Conservation (phyloP, 345 rosid species). For the Citrus inodora region DNA sequence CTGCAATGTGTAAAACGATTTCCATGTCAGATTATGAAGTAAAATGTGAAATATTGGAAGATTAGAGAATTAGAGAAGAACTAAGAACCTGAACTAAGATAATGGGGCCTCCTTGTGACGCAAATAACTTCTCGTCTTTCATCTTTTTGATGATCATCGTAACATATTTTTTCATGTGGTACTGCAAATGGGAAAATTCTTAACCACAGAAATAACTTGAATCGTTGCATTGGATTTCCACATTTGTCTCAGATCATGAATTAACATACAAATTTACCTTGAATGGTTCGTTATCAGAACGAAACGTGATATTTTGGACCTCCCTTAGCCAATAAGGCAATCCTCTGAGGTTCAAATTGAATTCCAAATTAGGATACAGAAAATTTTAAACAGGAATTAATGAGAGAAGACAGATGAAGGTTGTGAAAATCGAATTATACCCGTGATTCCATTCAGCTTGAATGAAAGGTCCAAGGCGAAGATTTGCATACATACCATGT, state of each 20-base stretch:
- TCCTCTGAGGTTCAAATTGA: conserved; percentile 45
- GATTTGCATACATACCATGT: conserved; percentile 53
- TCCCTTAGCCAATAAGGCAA: conserved; percentile 92
- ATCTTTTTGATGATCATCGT: conserved; percentile 34
- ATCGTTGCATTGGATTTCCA: not conserved
- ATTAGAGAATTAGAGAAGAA: not conserved
- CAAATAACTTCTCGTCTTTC: conserved; percentile 51
- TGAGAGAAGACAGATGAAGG: not conserved
- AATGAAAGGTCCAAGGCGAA: conserved; percentile 87
- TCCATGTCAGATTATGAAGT: not conserved
- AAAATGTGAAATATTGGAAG: not conserved
- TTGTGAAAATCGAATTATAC: conserved; percentile 34
- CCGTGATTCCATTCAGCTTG: conserved; percentile 99
- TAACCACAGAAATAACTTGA: not conserved
- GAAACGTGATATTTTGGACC: conserved; percentile 60
- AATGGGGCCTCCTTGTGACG: conserved; percentile 81
- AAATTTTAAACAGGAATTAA: not conserved
- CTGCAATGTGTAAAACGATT: conserved; percentile 29
- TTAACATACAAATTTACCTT: conserved; percentile 45
- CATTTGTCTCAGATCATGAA: not conserved
- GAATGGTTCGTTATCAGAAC: conserved; percentile 69
- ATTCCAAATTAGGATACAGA: not conserved
- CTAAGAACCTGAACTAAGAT: conserved; percentile 57
- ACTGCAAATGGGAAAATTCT: conserved; percentile 25
- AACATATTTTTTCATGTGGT: conserved; percentile 55